These are phyloP conservation scores for Silene coronaria DNA, from an alignment of 179 eudicot genomes.

Conservation along the genomic window DNA sequence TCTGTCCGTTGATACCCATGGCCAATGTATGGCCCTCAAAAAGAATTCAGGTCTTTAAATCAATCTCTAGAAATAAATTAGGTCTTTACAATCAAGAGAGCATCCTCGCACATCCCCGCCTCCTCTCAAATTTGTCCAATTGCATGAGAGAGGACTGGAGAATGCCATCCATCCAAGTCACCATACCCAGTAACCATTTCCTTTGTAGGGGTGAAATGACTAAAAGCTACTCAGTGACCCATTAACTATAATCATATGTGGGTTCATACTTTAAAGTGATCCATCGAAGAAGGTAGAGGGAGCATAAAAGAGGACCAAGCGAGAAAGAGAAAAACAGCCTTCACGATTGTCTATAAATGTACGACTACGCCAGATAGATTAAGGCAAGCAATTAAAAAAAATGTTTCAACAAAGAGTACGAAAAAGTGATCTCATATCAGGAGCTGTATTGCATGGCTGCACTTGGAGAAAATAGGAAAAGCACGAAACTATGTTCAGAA, in stretches of 20 bases:
- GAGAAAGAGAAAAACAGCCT: background rate
- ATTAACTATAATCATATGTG: background rate
- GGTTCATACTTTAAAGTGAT: background rate
- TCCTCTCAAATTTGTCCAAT: background rate
- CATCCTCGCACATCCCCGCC: background rate
- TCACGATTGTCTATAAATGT: background rate
- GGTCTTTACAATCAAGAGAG: background rate
- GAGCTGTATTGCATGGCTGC: background rate
- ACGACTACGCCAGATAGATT: background rate
- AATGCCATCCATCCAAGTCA: background rate
- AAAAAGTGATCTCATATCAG: background rate
- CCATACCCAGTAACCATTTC: background rate
- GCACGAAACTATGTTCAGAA: background rate
- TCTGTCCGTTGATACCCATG: background rate
- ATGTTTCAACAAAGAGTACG: background rate
- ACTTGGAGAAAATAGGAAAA: conserved; percentile 5
- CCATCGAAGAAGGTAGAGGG: background rate
- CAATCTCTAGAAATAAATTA: background rate
- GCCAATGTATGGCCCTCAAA: background rate
- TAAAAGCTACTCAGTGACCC: background rate
- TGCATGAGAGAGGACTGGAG: background rate
- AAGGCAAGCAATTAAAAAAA: background rate
- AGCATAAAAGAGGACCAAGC: background rate
- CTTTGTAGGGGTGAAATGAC: background rate
- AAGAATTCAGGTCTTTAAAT: background rate